Evolutionary conservation across 768 basidiomycete genomes (phyloP), one percentile per base, ranked within the genome.

Genomic region (Suillus luteus): DNA sequence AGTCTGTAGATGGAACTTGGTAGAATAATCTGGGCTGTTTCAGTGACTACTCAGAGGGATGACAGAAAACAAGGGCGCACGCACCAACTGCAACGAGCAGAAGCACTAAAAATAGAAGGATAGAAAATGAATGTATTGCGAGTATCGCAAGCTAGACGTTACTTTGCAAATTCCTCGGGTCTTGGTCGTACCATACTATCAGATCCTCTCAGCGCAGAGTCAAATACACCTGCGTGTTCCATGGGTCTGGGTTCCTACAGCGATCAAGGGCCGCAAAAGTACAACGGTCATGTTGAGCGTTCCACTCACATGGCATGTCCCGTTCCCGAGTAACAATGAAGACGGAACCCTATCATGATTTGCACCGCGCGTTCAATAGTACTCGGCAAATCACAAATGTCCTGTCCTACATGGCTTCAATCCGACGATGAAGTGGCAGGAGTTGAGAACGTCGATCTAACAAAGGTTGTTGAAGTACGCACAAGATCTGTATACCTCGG

Each of bases 391-490:
- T 62, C 11, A 74, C 69, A 48, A 70, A 27, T 24, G 22, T 8
- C 2, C 49, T 55, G 38, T 73, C 74, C 49, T 72, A 65, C 19
- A 68, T 2, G 75, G 73, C 37, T 70, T 76, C 22, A 79, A 59
- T 1, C 76, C 74, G 17, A 79, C 69, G 40, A 72, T 71, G 62
- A 78, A 78, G 64, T 75, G 69, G 76, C 49, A 17, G n/a, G 64
- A 70, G 48, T 77, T 77, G 70, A 80, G 40, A 79, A 64, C 8
- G 69, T 64, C 5, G 77, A 77, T 2, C 77, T 74, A 40, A 74
- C 74, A 76, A n/a, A 77, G 71, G 64, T 79, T 74, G 64, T 79
- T 77, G 64, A 73, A 77, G 65, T 76, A 75, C 9, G 77, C 77
- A 37, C 60, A 78, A 79, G 3, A 72, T 51, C 8, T 15, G 15